phyloP scores from a whole-genome alignment of 768 basidiomycete species.

The Filobasidium floriforme region DNA sequence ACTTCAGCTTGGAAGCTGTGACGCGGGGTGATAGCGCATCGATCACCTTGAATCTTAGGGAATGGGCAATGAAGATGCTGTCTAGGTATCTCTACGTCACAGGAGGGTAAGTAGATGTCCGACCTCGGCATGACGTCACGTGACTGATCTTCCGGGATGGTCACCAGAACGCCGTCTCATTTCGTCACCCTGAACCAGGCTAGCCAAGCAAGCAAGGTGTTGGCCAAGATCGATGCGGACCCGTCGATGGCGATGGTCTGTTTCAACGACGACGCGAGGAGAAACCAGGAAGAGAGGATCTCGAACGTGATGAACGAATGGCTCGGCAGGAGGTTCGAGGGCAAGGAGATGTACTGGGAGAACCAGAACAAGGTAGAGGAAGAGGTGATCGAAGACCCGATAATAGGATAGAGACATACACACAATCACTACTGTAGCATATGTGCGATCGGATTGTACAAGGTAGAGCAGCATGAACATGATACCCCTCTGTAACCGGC shows the following conservation, averaged over 20 bases:
- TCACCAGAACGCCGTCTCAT: constrained; percentile 28
- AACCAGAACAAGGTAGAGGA: neutral
- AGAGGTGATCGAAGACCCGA: no score
- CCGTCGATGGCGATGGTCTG: constrained; percentile 32
- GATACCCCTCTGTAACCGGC: no score
- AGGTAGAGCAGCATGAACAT: no score
- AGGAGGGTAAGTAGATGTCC: constrained; percentile 26
- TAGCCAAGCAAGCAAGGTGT: constrained; percentile 12
- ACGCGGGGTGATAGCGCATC: constrained; percentile 25
- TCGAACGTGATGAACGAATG: constrained; percentile 25
- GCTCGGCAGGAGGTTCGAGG: constrained; percentile 34
- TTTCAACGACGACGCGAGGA: constrained; percentile 39
- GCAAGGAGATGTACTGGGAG: constrained; percentile 23
- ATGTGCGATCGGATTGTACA: no score
- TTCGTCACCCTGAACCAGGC: constrained; percentile 29
- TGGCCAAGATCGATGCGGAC: constrained; percentile 23
- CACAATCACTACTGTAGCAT: no score
- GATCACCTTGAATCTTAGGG: constrained; percentile 26
- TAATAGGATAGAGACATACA: no score
- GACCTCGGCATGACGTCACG: neutral
- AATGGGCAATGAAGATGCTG: constrained; percentile 38
- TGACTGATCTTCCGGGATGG: no score
- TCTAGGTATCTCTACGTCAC: constrained; percentile 37
- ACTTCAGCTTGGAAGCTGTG: constrained; percentile 31
- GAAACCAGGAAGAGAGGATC: constrained; percentile 11